Conservation (phyloP, 2,329 filamentous ascomycete genomes). For the Macrophomina phaseolina region DNA sequence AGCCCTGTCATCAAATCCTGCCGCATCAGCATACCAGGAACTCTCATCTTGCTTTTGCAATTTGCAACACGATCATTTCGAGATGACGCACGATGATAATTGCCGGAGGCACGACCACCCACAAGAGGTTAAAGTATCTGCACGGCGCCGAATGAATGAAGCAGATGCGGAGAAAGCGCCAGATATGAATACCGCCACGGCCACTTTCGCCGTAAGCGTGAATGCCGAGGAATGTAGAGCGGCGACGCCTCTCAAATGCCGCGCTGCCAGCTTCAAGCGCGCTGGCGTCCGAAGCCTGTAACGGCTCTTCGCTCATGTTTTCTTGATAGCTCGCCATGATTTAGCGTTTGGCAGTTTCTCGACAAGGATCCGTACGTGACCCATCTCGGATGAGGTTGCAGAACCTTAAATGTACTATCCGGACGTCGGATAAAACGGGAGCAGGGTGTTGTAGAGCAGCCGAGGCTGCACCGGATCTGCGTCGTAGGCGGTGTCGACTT, state of each 20-base stretch:
- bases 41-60: neutral
- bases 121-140: conserved; percentile 71
- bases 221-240: conserved; percentile 38
- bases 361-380: neutral
- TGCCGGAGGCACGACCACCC: conserved; percentile 75
- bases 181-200: conserved; percentile 67
- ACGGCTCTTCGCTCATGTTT: neutral
- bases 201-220: conserved; percentile 69
- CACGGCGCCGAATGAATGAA: conserved; percentile 70
- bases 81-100: conserved; percentile 61
- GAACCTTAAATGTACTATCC: neutral
- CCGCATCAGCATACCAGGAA: conserved; percentile 50
- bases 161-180: conserved; percentile 67
- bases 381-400: neutral
- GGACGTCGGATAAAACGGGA: conserved; percentile 3
- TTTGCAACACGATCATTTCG: neutral
- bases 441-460: neutral
- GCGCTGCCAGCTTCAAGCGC: neutral
- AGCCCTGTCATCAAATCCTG: conserved; percentile 53
- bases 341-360: neutral
- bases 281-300: neutral
- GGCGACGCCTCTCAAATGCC: neutral
- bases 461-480: conserved; percentile 15
- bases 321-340: neutral
- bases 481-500: neutral